Base-by-base conservation (phyloP, 2,329 filamentous ascomycete genomes). In the Pyrenophora tritici-repentis region DNA sequence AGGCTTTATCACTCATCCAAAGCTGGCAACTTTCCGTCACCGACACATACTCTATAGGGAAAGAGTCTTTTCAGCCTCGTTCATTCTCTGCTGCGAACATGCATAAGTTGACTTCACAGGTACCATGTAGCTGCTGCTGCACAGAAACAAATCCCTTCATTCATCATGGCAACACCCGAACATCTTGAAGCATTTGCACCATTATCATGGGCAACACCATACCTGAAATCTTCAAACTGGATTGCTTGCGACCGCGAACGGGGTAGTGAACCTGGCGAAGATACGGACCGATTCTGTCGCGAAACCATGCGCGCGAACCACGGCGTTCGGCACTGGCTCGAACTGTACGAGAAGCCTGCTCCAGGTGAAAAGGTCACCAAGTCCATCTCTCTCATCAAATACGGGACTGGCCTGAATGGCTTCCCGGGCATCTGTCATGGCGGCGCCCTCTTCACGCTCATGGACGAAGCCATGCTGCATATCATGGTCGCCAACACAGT, bases 371-470 rank as follows among this genome's bases (percentile, higher is more conserved):
- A 37, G 14, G 20, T 64, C 22, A 50, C 39, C 4, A 54, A 53
- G 22, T 47, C 57, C 0, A 42, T 65, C 7, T 57, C 60, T 16
- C 58, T 69, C 2, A 52, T 43, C 33, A 59, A 62, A 43, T 68
- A 53, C 40, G 63, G 57, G 2, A 39, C 36, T 2, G 60, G 58
- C 1, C 68, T 86, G 10, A 77, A 79, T 26, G 87, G 89, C 7
- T 91, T 86, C 83, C 87, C 87, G 2, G 80, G 81, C 14, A 79
- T 87, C 22, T 83, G 84, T 43, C 88, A 92, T 71, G 88, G 88
- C 42, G 88, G 88, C 12, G 77, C 81, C 3, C 76, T 87, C 22
- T 85, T 85, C 12, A 89, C 85, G 1, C 71, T 89, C 10, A 70
- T 91, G 42, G 83, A 89, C 70, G 88, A 91, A 75, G 82, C 80